Base-by-base conservation (phyloP, 2,329 filamentous ascomycete genomes). In the Coniosporium tulheliwenetii region DNA sequence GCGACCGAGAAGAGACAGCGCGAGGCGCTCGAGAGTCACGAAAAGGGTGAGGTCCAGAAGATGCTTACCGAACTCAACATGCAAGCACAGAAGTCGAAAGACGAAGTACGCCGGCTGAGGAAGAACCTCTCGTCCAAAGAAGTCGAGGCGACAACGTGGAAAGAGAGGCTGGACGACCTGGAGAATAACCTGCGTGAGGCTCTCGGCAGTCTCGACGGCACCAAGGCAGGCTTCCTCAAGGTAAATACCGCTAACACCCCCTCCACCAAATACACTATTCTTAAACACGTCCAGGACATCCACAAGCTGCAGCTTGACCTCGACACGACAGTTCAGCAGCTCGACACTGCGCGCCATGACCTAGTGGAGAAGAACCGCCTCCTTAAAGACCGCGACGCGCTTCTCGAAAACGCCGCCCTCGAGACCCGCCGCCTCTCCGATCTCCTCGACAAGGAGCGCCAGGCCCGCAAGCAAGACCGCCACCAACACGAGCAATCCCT, bases 11-110 rank as follows among this genome's bases (percentile, higher is more conserved):
- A 87, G 42, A 75, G 81, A 48, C 89, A 96, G 61, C 76, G 85
- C 36, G 89, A 96, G 57, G 75, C 87, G 38, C 74, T 95, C 41
- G 85, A 85, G 37, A 81, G 77, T 54, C 79, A 84, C 52, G 87
- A 94, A 63, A 94, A 96, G 65, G 83, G 93, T 55, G 89, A 96
- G 55, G 83, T 93, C 39, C 87, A 96, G 63, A 83, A 89, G 59
- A 77, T 93, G 47, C 77, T 96, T 54, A 89, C 93, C 53, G 85
- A 95, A 48, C 79, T 96, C 48, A 96, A 95, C 56, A 72, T 78
- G 34, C 87, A 96, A 59, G 75, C 79, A 16, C 80, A 80, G 5
- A 70, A 73, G 26, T 78, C 85, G 46, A 93, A 91, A 64, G 91
- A 96, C 46, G 91, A 96, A 54, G 75, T 79, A 19, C 74, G 86